Conservation (phyloP, 1,139 yeast genomes). For the Suhomyces kunorum region DNA sequence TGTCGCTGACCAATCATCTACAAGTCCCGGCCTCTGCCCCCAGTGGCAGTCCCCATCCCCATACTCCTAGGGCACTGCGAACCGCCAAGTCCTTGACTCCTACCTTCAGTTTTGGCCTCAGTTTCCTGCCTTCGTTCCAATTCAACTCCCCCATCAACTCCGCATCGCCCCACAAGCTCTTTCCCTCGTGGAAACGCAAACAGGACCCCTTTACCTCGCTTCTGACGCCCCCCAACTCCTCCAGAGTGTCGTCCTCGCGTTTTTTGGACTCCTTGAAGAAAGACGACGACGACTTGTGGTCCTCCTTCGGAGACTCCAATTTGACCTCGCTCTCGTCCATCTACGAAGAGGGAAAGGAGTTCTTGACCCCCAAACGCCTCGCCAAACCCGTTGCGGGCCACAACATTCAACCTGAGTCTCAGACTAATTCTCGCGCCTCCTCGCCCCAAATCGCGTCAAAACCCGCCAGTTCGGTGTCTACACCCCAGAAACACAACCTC, state of each 20-base stretch:
- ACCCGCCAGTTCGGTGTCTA: neutral
- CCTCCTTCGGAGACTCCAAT: conserved; percentile 29
- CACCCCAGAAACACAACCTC: neutral
- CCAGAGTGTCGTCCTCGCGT: conserved; percentile 13
- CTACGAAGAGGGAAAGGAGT: conserved; percentile 28
- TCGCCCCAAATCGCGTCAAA: neutral
- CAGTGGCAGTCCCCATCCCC: conserved; percentile 24
- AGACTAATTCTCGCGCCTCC: no score
- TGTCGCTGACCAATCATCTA: conserved; percentile 13
- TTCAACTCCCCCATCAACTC: conserved; percentile 40
- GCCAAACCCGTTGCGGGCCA: conserved; percentile 2
- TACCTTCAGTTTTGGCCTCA: conserved; percentile 43
- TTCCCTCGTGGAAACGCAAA: conserved; percentile 18
- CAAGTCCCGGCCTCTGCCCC: conserved; percentile 10
- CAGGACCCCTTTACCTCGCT: conserved; percentile 11
- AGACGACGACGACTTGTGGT: conserved; percentile 34
- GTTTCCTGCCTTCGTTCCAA: conserved; percentile 48
- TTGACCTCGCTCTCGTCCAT: conserved; percentile 32
- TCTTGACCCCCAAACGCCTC: conserved; percentile 39
- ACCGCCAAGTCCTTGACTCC: conserved; percentile 27
- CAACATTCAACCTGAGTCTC: neutral
- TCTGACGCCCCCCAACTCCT: conserved; percentile 27
- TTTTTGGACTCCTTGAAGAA: conserved; percentile 17
- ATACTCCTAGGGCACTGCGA: conserved; percentile 28
- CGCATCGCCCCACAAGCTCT: conserved; percentile 42